Evolutionary conservation across 106 monocot species (phyloP), one percentile per base, ranked within the genome.

Genomic region (Triglochin maritima): DNA sequence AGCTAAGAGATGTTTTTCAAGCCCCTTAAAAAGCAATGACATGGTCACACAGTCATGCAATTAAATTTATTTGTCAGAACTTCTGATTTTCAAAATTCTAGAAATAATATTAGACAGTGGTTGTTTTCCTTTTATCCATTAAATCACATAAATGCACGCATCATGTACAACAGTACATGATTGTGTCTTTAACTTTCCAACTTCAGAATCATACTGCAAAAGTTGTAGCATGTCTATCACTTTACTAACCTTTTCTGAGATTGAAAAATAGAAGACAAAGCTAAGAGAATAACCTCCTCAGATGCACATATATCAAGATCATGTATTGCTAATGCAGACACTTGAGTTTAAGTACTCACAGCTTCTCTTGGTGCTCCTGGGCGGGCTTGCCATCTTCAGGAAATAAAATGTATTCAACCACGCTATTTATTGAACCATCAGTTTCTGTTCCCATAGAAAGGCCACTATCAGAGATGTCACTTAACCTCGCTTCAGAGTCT

Each of bases 381-480:
- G 41, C 9, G n/a, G 44, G 16, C 58, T 80, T 87, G 49, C 60
- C 65, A 60, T 61, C 4, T 65, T 80, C 75, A 47, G 75, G 69
- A 61, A 73, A 70, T 11, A 80, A 46, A 43, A 47, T 52, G 49
- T 65, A 75, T 46, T 86, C 91, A 56, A 69, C 73, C 52, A 66
- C 61, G 55, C 78, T 77, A 46, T 62, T 69, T 52, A 82, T 53
- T 12, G 89, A 93, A 71, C 71, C 74, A 44, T 92, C 92, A 10
- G 82, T 91, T 77, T 85, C 84, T 61, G 68, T 79, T 57, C 82
- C 86, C 53, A 77, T 42, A 45, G 86, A 98, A 60, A 85, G 72
- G 42, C 65, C 80, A 48, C 80, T 65, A 61, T 82, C 91, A 59
- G 92, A 98, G 54, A 81, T 65, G 56, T 90, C 94, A 56, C 92